Evolutionary conservation across 1,284 basidiomycete species (phyloP), one percentile per base, ranked within the genome.

Genomic region (Malassezia obtusa): DNA sequence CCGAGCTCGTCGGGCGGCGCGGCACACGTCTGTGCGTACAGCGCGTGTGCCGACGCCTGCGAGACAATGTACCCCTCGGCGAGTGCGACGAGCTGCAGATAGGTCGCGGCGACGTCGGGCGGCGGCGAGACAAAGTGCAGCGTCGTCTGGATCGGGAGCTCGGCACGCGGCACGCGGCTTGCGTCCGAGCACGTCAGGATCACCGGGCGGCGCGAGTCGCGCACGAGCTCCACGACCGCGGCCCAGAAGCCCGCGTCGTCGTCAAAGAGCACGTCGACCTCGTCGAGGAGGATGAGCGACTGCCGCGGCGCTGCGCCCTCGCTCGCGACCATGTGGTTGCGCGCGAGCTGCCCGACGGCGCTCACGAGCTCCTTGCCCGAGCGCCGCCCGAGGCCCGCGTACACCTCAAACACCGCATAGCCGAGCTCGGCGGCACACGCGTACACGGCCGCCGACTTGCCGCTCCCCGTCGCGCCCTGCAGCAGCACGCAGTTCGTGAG

Each of bases 341-440:
- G 86, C 10, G 87, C 87, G 1, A 95, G 87, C 61, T 94, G 89
- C 10, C 94, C 94, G 21, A 98, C 83, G 54, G 92, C 80, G 49
- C 80, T 78, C 49, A 86, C 82, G 52, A 99, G 76, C 59, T 83
- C 87, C 31, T 83, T 79, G 2, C 86, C 87, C 39, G 82, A 86
- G 21, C 94, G 81, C 67, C 82, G 85, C 8, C 68, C 68, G 54
- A 91, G 84, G 4, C 94, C 94, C n/a, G 94, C 86, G 75, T 90
- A 88, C 9, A 98, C 87, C 74, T 99, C 94, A 68, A 98, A 95
- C 11, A 98, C 83, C 47, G 94, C 87, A 85, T 87, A 98, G 4
- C 86, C 89, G 19, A 98, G 79, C 74, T 96, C 60, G 5, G 58
- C 21, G 22, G 71, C 71, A 49, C 67, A 71, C 2, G 71, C 71